Evolutionary conservation across 1,284 basidiomycete species (phyloP).

Genomic region (Leccinum colubrinum): DNA sequence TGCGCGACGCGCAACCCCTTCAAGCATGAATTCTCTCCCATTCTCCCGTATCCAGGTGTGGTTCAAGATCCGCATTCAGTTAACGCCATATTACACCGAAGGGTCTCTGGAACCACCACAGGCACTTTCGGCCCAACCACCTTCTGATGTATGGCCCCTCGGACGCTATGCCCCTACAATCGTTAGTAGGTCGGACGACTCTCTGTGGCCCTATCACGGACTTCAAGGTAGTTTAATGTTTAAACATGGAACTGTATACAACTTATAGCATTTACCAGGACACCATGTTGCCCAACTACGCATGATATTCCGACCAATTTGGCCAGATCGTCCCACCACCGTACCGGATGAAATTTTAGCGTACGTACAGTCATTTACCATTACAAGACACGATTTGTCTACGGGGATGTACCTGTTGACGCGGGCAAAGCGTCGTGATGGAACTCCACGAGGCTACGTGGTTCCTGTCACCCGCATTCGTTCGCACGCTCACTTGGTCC

Average conservation of each 20-base stretch:
- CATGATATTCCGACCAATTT: neutral
- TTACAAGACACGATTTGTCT: neutral
- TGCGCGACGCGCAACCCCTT: neutral
- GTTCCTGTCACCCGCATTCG: neutral
- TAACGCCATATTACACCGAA: neutral
- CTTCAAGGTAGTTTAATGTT: neutral
- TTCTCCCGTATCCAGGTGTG: neutral
- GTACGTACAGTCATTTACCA: neutral
- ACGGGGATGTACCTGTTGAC: neutral
- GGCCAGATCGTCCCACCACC: neutral
- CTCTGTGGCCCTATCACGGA: neutral
- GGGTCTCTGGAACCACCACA: neutral
- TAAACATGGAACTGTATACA: neutral
- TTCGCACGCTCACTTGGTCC: neutral
- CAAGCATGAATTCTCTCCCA: neutral
- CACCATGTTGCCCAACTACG: neutral
- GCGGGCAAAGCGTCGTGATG: neutral
- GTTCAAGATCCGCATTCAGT: neutral
- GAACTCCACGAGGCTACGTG: neutral
- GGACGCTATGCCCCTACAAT: neutral
- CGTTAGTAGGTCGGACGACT: neutral
- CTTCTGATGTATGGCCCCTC: neutral
- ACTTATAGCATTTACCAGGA: neutral
- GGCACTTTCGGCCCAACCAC: neutral
- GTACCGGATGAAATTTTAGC: neutral